Conservation (phyloP, 805 yeast genomes). For the Candida ficus region DNA sequence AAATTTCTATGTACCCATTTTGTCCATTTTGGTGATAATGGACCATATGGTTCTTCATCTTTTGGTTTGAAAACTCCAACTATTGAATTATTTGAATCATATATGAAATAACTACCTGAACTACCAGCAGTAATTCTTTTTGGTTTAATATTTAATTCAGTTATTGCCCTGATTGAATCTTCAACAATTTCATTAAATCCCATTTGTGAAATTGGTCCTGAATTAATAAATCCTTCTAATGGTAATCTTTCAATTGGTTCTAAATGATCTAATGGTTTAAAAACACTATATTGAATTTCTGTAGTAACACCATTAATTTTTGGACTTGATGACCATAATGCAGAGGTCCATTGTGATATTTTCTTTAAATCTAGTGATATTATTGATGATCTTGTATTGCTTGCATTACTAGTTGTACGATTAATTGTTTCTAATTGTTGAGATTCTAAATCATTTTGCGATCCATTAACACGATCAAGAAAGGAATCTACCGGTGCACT, state of each 20-base stretch:
- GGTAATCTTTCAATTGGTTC: conserved; percentile 27
- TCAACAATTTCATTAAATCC: conserved; percentile 37
- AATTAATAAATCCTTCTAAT: conserved; percentile 21
- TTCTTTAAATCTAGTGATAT: conserved; percentile 21
- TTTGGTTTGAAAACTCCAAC: conserved; percentile 71
- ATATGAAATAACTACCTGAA: conserved; percentile 64
- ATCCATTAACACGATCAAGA: background rate
- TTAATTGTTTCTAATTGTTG: background rate
- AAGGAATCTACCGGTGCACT: conserved; percentile 11
- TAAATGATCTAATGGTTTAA: conserved; percentile 35
- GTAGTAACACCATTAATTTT: conserved; percentile 21
- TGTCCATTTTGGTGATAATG: conserved; percentile 72
- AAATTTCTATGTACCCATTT: conserved; percentile 73
- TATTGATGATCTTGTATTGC: conserved; percentile 17
- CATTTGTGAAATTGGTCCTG: conserved; percentile 24
- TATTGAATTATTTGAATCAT: conserved; percentile 29
- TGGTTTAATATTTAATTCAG: conserved; percentile 40
- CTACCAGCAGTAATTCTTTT: conserved; percentile 58
- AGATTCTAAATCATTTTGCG: background rate
- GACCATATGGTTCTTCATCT: conserved; percentile 79
- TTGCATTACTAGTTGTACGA: conserved; percentile 8
- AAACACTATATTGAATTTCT: conserved; percentile 53
- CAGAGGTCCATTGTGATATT: conserved; percentile 25
- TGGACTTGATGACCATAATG: conserved; percentile 24
- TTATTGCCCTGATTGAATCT: conserved; percentile 41